These are phyloP conservation scores for Dichotomopilus funicola DNA, from an alignment of 2,329 filamentous ascomycete species.

Conservation along the genomic window DNA sequence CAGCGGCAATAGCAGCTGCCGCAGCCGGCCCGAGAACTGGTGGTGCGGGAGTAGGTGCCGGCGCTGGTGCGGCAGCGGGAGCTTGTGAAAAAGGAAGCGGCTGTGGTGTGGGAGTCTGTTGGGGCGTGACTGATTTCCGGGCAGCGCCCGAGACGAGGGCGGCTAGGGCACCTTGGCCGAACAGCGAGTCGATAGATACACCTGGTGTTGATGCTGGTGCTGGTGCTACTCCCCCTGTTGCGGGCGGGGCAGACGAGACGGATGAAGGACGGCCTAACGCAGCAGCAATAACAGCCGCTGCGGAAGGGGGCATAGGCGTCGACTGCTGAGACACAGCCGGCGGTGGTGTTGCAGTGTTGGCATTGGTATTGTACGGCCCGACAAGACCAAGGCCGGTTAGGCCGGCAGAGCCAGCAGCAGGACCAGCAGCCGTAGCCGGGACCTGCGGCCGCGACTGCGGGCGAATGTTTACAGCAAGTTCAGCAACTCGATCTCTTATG, in stretches of 20 bases:
- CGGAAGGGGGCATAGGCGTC: constrained; percentile 32
- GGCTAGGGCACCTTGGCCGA: constrained; percentile 55
- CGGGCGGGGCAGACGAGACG: constrained; percentile 27
- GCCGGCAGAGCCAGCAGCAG: constrained; percentile 31
- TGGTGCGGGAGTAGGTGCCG: constrained; percentile 12
- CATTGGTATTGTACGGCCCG: constrained; percentile 17
- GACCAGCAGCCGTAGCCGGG: constrained; percentile 22
- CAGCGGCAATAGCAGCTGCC: background rate
- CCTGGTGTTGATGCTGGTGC: background rate
- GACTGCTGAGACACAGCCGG: constrained; percentile 30
- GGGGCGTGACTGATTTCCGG: constrained; percentile 45
- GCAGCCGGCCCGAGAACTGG: constrained; percentile 27
- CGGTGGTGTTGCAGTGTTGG: constrained; percentile 28
- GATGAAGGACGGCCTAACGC: constrained; percentile 28
- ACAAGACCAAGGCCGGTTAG: constrained; percentile 27
- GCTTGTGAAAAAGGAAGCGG: constrained; percentile 26
- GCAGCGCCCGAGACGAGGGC: constrained; percentile 42
- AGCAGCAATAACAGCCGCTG: constrained; percentile 26
- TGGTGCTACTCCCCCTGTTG: constrained; percentile 1
- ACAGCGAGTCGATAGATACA: constrained; percentile 51
- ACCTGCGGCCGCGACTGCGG: constrained; percentile 24
- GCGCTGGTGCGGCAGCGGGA: constrained; percentile 24
- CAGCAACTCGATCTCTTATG: constrained; percentile 78
- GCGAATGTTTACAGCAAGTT: constrained; percentile 61
- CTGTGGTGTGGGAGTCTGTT: constrained; percentile 36